Base-by-base conservation (phyloP, 192 early-diverging fungal genomes). In the Coemansia sp. region DNA sequence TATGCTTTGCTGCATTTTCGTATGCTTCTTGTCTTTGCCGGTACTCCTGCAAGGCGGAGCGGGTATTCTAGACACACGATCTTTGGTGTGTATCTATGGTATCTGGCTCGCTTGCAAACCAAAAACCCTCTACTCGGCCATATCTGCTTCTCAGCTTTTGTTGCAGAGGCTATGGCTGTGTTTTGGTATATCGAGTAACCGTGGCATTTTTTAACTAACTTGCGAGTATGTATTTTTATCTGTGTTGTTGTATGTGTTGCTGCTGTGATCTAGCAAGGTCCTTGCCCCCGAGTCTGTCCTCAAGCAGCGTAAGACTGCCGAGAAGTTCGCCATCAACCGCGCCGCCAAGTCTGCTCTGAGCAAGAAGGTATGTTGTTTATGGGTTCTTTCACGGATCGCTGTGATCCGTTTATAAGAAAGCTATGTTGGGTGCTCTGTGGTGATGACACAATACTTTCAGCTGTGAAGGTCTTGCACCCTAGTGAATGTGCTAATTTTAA, bases 271-370 rank as follows among this genome's bases (percentile, higher is more conserved):
- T 82, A 85, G 85, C 85, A 87, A 92, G 77, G 87, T 91, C 67
- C 88, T 91, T 79, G 89, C 91, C 71, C 93, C 93, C 85, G 93
- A 94, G 85, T 92, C 92, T 70, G 84, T 92, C 81, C 87, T 94
- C 84, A 93, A 93, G 91, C 92, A 92, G 88, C 88, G 90, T 75
- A 90, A 91, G 85, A 73, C 82, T 75, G 85, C 88, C 70, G 89
- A 90, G 62, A 92, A 94, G 89, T 76, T 86, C 36, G 86, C 87
- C 68, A 88, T 85, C 68, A 86, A 87, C 62, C 81, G 78, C 68
- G 86, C 84, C 32, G 85, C 85, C 63, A 83, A 68, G 43, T 51
- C 68, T 51, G 74, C 65, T 43, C 67, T 69, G 61, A 68, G 73
- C 73, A 78, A 85, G 74, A 83, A 78, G 78, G 75, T 76, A 78